These are phyloP conservation scores for Pleurotus sapidus DNA, from an alignment of 768 basidiomycete genomes.

Conservation along the genomic window DNA sequence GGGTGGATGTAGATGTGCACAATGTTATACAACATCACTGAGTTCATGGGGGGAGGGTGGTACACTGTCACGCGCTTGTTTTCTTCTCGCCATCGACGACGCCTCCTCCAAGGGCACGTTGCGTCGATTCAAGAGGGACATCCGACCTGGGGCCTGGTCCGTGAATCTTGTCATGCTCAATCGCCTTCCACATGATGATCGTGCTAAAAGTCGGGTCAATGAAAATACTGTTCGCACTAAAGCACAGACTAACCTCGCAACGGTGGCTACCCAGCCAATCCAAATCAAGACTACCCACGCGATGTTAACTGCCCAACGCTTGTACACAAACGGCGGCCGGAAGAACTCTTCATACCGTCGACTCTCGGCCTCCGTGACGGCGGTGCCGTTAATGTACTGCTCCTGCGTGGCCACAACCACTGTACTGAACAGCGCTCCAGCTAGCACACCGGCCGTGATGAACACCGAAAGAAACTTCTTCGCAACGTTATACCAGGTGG, in stretches of 20 bases:
- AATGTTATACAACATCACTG: too few species aligned
- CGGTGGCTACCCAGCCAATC: slow-evolving; percentile 24
- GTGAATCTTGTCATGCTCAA: slow-evolving; percentile 10
- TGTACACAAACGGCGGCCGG: slow-evolving; percentile 27
- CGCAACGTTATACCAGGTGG: slow-evolving; percentile 25
- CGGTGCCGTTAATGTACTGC: slow-evolving; percentile 23
- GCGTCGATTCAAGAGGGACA: background rate
- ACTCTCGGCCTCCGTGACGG: slow-evolving; percentile 10
- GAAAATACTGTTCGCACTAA: too few species aligned
- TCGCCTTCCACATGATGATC: slow-evolving; percentile 12
- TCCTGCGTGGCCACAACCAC: slow-evolving; percentile 24
- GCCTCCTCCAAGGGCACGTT: too few species aligned
- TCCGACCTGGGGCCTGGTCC: slow-evolving; percentile 9
- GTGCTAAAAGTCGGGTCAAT: slow-evolving; percentile 1
- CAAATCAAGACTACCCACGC: slow-evolving; percentile 30
- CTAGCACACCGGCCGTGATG: slow-evolving; percentile 23
- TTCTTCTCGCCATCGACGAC: too few species aligned
- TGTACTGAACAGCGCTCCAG: slow-evolving; percentile 27
- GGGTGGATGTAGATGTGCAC: too few species aligned
- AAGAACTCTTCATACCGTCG: slow-evolving; percentile 16
- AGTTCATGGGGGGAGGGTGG: too few species aligned
- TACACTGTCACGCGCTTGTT: too few species aligned
- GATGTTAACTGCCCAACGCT: slow-evolving; percentile 25
- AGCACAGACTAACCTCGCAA: slow-evolving; percentile 17
- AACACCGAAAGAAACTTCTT: slow-evolving; percentile 20